phyloP scores from a whole-genome alignment of 2,329 filamentous ascomycete species.

The Amauroascus verrucosus region DNA sequence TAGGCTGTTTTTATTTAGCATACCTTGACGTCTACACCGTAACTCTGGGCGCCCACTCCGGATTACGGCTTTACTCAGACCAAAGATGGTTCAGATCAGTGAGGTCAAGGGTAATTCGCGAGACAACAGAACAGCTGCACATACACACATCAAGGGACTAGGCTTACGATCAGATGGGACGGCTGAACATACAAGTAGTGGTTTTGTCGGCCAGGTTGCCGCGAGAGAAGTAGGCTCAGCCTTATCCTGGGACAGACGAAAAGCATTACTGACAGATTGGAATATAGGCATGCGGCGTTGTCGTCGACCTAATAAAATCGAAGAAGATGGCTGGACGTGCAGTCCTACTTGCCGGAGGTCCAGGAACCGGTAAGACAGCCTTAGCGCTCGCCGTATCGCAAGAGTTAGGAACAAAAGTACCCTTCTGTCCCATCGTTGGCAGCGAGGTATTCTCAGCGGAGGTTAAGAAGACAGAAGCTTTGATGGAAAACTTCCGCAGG shows the following conservation, averaged over 20 bases:
- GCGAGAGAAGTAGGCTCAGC: constrained; percentile 67
- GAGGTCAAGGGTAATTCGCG: constrained; percentile 90
- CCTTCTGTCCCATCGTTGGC: constrained; percentile 94
- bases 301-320: constrained; percentile 87
- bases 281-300: constrained; percentile 76
- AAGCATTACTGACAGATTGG: background rate
- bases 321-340: constrained; percentile 97
- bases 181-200: constrained; percentile 66
- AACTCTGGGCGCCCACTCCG: background rate
- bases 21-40: background rate
- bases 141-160: constrained; percentile 95
- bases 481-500: constrained; percentile 98
- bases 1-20: no score
- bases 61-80: background rate
- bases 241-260: background rate
- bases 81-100: constrained; percentile 72
- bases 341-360: constrained; percentile 84
- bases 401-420: constrained; percentile 94
- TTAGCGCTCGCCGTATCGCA: constrained; percentile 91
- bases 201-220: constrained; percentile 79
- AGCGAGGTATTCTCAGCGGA: constrained; percentile 97
- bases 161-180: constrained; percentile 77
- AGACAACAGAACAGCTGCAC: constrained; percentile 90
- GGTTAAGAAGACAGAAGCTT: constrained; percentile 97
- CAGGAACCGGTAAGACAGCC: constrained; percentile 94